A percentile compares a stretch with the other conserved stretches of the same genome.
phyloP scores from a whole-genome alignment of 257 asterid species.

The Solanum ahanhuiri region DNA sequence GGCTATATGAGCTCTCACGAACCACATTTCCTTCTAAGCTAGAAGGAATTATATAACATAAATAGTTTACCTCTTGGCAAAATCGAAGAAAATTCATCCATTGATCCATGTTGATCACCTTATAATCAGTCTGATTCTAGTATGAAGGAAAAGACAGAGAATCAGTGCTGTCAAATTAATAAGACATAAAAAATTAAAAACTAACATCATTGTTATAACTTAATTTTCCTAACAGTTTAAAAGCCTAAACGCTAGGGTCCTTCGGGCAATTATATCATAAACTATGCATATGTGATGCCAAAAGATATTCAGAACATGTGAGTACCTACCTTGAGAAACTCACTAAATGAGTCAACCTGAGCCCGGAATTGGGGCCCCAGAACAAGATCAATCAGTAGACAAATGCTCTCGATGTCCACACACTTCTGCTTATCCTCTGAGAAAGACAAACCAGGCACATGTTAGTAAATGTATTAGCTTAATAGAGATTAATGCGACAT shows the following conservation, averaged over 20 bases:
- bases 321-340: slow-evolving; percentile 57
- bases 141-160: neutral
- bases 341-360: slow-evolving; percentile 58
- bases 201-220: neutral
- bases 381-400: slow-evolving; percentile 63
- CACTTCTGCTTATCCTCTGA: slow-evolving; percentile 81
- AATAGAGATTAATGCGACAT: neutral
- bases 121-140: slow-evolving; percentile 74
- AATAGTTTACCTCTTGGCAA: slow-evolving; percentile 56
- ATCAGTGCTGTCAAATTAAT: neutral
- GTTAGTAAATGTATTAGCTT: neutral
- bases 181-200: neutral
- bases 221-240: neutral
- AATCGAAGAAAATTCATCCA: slow-evolving; percentile 81
- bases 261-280: neutral
- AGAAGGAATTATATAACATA: neutral
- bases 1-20: neutral
- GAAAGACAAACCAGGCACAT: slow-evolving; percentile 7
- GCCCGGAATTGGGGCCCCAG: slow-evolving; percentile 46
- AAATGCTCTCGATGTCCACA: slow-evolving; percentile 65
- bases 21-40: neutral
- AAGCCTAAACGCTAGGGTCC: neutral
- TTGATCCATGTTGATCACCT: slow-evolving; percentile 83
- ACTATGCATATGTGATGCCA: neutral
- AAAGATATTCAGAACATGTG: neutral